Base-by-base conservation (phyloP, 768 basidiomycete genomes). In the Tricholoma saponaceum region DNA sequence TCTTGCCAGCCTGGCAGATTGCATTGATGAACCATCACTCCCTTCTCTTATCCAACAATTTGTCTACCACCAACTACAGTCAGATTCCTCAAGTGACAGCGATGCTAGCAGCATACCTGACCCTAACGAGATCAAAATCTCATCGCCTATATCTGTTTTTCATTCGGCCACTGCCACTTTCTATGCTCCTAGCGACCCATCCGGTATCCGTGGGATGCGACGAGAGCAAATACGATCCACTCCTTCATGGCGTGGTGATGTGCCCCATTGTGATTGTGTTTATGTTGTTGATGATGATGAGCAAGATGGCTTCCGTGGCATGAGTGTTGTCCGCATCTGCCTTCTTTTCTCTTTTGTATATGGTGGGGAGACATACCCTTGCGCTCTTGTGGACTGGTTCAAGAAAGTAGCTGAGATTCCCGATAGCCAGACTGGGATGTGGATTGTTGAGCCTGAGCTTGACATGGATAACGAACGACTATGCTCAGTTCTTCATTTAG, bases 221-320 rank as follows among this genome's bases (percentile, higher is more conserved):
- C 37, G 10, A 5, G 20, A 43, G 10, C 20, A 22, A 9, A 20
- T 43, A 5, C 41, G 10, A 43, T 43, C 3, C 18, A 43, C 41
- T 3, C 41, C 41, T 10, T 5, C 7, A 3, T 43, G 20, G 41
- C 7, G 10, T 4, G 8, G 20, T 20, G 18, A 63, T 25, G 66
- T 67, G 3, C 60, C 37, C 7, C 10, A 10, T 39, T 10, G 10
- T n/a, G 37, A 39, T 10, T 39, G 37, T 39, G 37, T 10, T 4
- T 39, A n/a, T 39, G 37, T 69, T 30, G 54, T 71, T 10, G 53
- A 28, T 5, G 30, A 53, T 51, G 54, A 62, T 23, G 49, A 53
- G 5, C 32, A 49, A 5, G 41, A 51, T 4, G 64, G 62, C 1
- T 69, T 72, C 57, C 46, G 50, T 4, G 35, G 10, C 10, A 9